phyloP scores from a whole-genome alignment of 1,139 yeast genomes.

The Zygosaccharomyces sapae region DNA sequence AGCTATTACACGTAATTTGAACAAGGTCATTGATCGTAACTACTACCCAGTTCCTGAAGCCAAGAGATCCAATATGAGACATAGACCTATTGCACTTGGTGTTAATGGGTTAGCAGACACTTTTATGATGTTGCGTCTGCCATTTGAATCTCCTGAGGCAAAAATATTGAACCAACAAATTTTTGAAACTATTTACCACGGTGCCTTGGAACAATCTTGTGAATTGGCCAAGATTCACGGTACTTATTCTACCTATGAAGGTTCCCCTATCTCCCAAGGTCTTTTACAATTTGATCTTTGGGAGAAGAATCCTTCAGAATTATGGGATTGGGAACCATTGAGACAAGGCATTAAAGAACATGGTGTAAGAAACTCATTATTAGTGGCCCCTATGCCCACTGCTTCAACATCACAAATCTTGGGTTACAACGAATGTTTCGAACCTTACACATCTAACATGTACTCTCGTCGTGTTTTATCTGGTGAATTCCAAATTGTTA shows the following conservation, averaged over 20 bases:
- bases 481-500: conserved; percentile 86
- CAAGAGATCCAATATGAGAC: conserved; percentile 60
- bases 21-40: conserved; percentile 73
- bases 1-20: conserved; percentile 69
- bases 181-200: conserved; percentile 87
- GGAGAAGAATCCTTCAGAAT: conserved; percentile 66
- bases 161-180: conserved; percentile 68
- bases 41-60: conserved; percentile 75
- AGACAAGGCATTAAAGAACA: conserved; percentile 55
- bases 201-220: conserved; percentile 72
- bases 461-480: conserved; percentile 82
- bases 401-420: conserved; percentile 89
- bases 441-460: conserved; percentile 84
- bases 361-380: conserved; percentile 79
- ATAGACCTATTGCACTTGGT: conserved; percentile 85
- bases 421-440: conserved; percentile 88
- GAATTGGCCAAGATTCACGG: conserved; percentile 71
- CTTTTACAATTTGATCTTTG: conserved; percentile 74
- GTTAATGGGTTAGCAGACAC: conserved; percentile 89
- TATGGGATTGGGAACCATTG: conserved; percentile 65
- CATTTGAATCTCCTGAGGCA: conserved; percentile 76
- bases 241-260: conserved; percentile 61
- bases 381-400: conserved; percentile 93
- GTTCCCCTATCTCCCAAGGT: conserved; percentile 84
- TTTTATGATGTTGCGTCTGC: conserved; percentile 67